Conservation (phyloP, 768 basidiomycete species). For the Lactifluus subvellereus region DNA sequence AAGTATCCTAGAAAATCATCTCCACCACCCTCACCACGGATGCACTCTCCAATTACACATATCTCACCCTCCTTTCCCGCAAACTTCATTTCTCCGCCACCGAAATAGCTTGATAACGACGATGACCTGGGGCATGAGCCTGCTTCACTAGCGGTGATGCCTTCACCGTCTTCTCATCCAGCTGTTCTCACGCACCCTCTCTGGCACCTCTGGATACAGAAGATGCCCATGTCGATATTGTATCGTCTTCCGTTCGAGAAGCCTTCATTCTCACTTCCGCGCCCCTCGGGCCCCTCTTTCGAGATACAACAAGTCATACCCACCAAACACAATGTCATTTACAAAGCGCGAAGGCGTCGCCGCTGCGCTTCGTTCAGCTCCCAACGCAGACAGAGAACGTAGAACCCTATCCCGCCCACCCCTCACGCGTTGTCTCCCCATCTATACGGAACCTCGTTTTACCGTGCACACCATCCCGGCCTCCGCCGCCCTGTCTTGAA, state of each 20-base stretch:
- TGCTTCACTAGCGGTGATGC: too few species aligned
- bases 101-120: neutral
- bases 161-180: conserved; percentile 11
- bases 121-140: neutral
- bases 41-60: conserved; percentile 12
- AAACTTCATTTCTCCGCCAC: neutral
- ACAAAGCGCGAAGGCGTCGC: conserved; percentile 20
- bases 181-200: conserved; percentile 20
- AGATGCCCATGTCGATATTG: conserved; percentile 4
- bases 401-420: neutral
- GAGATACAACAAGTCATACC: neutral
- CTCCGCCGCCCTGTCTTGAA: neutral
- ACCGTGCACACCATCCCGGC: conserved; percentile 13
- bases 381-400: neutral
- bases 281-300: conserved; percentile 5
- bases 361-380: neutral
- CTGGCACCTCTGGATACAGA: conserved; percentile 16
- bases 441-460: conserved; percentile 18
- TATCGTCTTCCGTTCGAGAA: conserved; percentile 9
- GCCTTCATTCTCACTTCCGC: conserved; percentile 7
- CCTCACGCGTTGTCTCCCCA: conserved; percentile 7
- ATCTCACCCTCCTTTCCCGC: conserved; percentile 1
- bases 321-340: neutral
- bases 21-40: neutral
- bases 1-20: neutral